phyloP scores from a whole-genome alignment of 1,139 yeast genomes.

The Magnusiomyces starmeri region DNA sequence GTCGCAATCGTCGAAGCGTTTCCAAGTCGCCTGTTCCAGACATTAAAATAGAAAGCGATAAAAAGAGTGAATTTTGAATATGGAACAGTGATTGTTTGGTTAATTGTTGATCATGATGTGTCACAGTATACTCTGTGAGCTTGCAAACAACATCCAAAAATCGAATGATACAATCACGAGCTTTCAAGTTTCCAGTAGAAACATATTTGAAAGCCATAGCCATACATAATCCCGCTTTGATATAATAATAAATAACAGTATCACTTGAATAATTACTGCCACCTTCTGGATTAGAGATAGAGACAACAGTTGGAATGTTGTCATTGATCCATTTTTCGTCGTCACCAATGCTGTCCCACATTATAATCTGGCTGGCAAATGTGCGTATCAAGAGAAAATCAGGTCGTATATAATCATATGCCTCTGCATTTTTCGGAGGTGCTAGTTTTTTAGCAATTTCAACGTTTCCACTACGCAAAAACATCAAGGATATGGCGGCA shows the following conservation, averaged over 20 bases:
- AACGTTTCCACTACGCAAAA: conserved; percentile 56
- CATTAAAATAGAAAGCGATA: conserved; percentile 68
- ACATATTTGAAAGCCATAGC: conserved; percentile 74
- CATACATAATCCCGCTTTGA: conserved; percentile 68
- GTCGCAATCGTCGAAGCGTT: conserved; percentile 63
- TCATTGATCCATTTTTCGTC: conserved; percentile 53
- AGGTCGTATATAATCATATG: conserved; percentile 71
- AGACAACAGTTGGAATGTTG: conserved; percentile 40
- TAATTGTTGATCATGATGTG: conserved; percentile 50
- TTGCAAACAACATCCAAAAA: conserved; percentile 56
- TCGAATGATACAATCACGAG: conserved; percentile 47
- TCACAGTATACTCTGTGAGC: conserved; percentile 41
- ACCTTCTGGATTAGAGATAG: conserved; percentile 29
- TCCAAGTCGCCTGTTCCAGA: conserved; percentile 89
- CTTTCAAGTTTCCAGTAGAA: conserved; percentile 52
- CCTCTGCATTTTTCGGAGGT: conserved; percentile 54
- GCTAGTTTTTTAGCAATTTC: conserved; percentile 57
- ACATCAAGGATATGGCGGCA: conserved; percentile 68
- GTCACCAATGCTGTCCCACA: conserved; percentile 63
- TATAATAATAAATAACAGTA: conserved; percentile 54
- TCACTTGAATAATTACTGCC: conserved; percentile 39
- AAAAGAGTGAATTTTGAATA: conserved; percentile 52
- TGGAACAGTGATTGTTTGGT: conserved; percentile 51
- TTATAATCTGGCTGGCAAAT: conserved; percentile 59
- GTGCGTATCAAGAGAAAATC: conserved; percentile 67